Conservation (phyloP, 805 yeast genomes). For the Wickerhamiella slavikovae region DNA sequence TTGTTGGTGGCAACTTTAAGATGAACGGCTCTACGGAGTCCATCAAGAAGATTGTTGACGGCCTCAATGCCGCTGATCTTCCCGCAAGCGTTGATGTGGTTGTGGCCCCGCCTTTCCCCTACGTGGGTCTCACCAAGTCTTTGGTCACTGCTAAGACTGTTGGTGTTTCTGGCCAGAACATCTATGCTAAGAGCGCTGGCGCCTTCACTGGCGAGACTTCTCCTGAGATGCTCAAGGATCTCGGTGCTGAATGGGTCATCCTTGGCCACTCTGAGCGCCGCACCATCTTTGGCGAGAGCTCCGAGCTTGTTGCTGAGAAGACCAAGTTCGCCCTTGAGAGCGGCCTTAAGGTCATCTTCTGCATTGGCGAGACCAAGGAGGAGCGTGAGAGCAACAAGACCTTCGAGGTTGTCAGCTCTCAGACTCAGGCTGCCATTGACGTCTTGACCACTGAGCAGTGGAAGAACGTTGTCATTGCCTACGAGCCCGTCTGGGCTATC, state of each 20-base stretch:
- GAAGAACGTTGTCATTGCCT: conserved; percentile 83
- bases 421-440: conserved; percentile 71
- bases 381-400: conserved; percentile 84
- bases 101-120: conserved; percentile 89
- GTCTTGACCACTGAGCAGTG: conserved; percentile 53
- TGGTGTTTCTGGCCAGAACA: conserved; percentile 77
- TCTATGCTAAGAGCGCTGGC: conserved; percentile 73
- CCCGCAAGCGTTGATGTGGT: conserved; percentile 78
- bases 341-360: conserved; percentile 79
- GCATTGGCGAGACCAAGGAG: conserved; percentile 94
- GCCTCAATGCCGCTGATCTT: conserved; percentile 59
- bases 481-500: conserved; percentile 99
- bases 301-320: conserved; percentile 82
- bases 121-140: conserved; percentile 56
- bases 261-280: conserved; percentile 99
- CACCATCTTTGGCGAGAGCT: conserved; percentile 74
- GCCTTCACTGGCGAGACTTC: conserved; percentile 97
- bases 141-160: conserved; percentile 50
- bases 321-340: conserved; percentile 80
- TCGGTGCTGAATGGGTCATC: conserved; percentile 85
- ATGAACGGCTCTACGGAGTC: conserved; percentile 88
- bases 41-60: conserved; percentile 62
- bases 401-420: conserved; percentile 69
- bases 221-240: conserved; percentile 71
- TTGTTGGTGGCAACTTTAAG: conserved; percentile 98